phyloP scores from a whole-genome alignment of 108 stramenopile genomes.

The Pseudonitzschia multiseries region DNA sequence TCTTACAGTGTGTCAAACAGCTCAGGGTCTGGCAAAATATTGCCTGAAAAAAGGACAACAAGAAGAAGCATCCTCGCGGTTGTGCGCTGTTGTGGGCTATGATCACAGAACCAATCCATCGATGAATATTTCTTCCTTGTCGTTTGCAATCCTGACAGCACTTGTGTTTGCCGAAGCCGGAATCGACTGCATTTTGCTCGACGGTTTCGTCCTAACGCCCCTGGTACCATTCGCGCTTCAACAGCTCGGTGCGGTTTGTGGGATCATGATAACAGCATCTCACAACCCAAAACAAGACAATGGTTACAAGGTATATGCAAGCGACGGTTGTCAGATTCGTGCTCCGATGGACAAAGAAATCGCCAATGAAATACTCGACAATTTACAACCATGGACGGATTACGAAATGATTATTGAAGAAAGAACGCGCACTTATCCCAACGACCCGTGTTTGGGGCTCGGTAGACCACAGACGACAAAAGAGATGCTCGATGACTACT shows the following conservation, averaged over 20 bases:
- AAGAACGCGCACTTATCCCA: slow-evolving; percentile 16
- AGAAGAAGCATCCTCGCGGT: neutral
- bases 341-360: slow-evolving; percentile 90
- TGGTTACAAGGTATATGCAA: slow-evolving; percentile 98
- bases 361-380: slow-evolving; percentile 75
- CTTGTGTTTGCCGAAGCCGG: slow-evolving; percentile 80
- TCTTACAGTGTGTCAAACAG: slow-evolving; percentile 90
- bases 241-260: slow-evolving; percentile 59
- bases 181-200: slow-evolving; percentile 80
- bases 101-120: slow-evolving; percentile 82
- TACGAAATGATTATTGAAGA: slow-evolving; percentile 51
- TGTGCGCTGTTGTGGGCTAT: slow-evolving; percentile 83
- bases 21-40: slow-evolving; percentile 80
- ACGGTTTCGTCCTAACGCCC: slow-evolving; percentile 88
- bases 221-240: slow-evolving; percentile 77
- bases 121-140: slow-evolving; percentile 70
- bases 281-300: slow-evolving; percentile 97
- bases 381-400: slow-evolving; percentile 87
- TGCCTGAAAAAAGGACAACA: slow-evolving; percentile 34
- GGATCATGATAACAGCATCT: slow-evolving; percentile 97
- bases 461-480: slow-evolving; percentile 28
- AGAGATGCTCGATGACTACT: slow-evolving; percentile 59
- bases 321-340: slow-evolving; percentile 93
- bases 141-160: slow-evolving; percentile 88
- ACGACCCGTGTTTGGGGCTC: slow-evolving; percentile 57